These are phyloP conservation scores for Fusarium oligoseptatum DNA, from an alignment of 2,329 filamentous ascomycete species.

Conservation along the genomic window DNA sequence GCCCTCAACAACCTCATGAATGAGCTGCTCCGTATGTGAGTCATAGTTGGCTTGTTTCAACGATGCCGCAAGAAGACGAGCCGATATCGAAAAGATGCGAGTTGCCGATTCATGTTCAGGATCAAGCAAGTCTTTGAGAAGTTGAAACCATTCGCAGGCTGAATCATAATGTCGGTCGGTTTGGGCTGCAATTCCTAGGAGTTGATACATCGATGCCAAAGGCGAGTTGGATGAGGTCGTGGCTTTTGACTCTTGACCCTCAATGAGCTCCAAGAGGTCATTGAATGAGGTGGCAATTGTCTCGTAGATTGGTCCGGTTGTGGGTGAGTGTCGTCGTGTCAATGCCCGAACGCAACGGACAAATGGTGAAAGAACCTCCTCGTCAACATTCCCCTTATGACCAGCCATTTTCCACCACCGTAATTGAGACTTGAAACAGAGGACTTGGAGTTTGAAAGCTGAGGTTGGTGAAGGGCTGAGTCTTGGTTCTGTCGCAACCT, in stretches of 20 bases:
- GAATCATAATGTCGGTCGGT: conserved; percentile 61
- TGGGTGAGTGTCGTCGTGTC: conserved; percentile 62
- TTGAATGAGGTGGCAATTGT: conserved; percentile 51
- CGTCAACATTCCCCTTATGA: conserved; percentile 71
- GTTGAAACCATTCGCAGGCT: conserved; percentile 68
- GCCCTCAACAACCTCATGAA: conserved; percentile 64
- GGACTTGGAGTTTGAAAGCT: conserved; percentile 72
- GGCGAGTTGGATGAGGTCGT: conserved; percentile 57
- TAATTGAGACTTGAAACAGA: conserved; percentile 73
- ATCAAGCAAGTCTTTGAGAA: conserved; percentile 57
- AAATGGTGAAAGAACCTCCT: conserved; percentile 76
- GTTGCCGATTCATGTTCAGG: conserved; percentile 61
- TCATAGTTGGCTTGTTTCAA: conserved; percentile 60
- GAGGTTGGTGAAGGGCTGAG: conserved; percentile 68
- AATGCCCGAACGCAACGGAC: conserved; percentile 73
- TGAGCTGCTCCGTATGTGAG: conserved; percentile 56
- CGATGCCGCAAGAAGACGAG: conserved; percentile 67
- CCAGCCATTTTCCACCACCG: conserved; percentile 74
- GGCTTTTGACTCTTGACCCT: conserved; percentile 51
- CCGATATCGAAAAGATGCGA: conserved; percentile 64
- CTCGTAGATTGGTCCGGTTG: conserved; percentile 54
- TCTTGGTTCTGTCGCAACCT: conserved; percentile 63
- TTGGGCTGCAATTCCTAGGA: conserved; percentile 64
- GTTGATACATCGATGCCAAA: conserved; percentile 64
- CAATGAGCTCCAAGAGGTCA: conserved; percentile 50